These are phyloP conservation scores for Aspergillus hancockii DNA, from an alignment of 495 filamentous ascomycete genomes.

Conservation along the genomic window DNA sequence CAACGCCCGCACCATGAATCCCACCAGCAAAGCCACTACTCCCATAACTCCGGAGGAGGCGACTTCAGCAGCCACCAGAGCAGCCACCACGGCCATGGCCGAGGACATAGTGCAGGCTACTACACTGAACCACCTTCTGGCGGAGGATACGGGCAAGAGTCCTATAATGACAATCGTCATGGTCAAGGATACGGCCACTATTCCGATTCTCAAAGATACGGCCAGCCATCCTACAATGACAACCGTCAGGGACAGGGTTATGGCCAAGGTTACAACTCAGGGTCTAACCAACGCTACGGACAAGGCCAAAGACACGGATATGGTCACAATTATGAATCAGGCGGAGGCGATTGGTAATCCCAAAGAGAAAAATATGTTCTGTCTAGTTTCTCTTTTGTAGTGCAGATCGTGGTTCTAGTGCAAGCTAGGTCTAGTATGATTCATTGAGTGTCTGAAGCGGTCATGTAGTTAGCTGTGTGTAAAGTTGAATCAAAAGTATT, in stretches of 20 bases:
- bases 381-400: neutral
- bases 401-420: no score
- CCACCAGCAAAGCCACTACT: constrained; percentile 3
- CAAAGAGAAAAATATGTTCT: neutral
- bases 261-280: neutral
- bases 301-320: constrained; percentile 10
- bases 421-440: no score
- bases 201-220: neutral
- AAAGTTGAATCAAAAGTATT: no score
- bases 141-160: no score
- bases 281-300: constrained; percentile 6
- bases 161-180: no score
- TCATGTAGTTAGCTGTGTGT: no score
- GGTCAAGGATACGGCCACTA: neutral
- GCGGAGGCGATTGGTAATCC: neutral
- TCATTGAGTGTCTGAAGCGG: no score
- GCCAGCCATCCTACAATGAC: neutral
- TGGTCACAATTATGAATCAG: neutral
- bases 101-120: constrained; percentile 2
- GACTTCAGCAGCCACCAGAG: constrained; percentile 2
- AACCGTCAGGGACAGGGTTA: neutral
- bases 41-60: constrained; percentile 1
- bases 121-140: constrained; percentile 3
- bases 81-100: constrained; percentile 2
- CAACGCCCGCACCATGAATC: neutral